Evolutionary conservation across 345 rosid genomes (phyloP), one percentile per base, ranked within the genome.

Genomic region (Physaria fendleri): DNA sequence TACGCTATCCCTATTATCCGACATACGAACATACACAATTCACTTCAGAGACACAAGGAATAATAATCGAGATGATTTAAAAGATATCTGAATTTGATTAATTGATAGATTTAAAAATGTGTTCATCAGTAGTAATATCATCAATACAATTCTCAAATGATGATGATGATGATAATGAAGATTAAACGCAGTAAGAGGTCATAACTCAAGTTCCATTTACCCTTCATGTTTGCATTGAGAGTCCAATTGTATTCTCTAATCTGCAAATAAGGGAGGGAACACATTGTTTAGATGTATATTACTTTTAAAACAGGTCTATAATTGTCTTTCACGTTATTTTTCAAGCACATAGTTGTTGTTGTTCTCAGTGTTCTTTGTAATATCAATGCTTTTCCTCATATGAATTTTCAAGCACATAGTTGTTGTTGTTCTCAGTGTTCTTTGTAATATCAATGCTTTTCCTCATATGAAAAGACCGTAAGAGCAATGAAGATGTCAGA

Each of bases 211-310:
- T 80, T 86, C 96, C 98, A 92, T 78, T 61, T 78, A 29, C 95
- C 96, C 52, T 86, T 84, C 71, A 70, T 52, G 74, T 92, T 88
- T 1, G 82, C 95, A 62, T 81, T 84, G 42, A 92, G 59, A 17
- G 95, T 84, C 96, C 95, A 92, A 57, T 88, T 92, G 64, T 88
- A 86, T 70, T 92, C 98, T 73, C 85, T 82, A 21, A 92, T 73
- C 79, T 88, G 96, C 78, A 88, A 12, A 51, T 92, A 88, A 4
- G 96, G 88, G 9, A 44, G 16, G 10, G 18, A 46, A 52, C 47
- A 52, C 14, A 27, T 42, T 20, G 65, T 34, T 33, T 12, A 28
- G 1, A 39, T 47, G 42, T n/a, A n/a, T n/a, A n/a, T n/a, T n/a
- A n/a, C n/a, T n/a, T n/a, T n/a, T n/a, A n/a, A n/a, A n/a, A n/a